Evolutionary conservation across 176 grass and related monocot species (phyloP).

Genomic region (Phragmites australis): DNA sequence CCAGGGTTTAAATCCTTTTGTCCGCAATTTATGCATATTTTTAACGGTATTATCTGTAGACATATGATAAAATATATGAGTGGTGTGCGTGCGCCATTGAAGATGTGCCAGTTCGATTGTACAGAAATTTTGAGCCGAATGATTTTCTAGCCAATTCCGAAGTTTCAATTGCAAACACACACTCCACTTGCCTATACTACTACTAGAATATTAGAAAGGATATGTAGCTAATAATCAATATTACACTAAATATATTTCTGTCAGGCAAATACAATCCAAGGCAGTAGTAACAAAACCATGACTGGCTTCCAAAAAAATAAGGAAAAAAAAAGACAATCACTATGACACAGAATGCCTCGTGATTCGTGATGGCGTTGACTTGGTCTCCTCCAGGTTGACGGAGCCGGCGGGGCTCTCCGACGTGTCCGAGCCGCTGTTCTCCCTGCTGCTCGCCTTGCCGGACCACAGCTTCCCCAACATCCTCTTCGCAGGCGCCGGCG

Average conservation of each 20-base stretch:
- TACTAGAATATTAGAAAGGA: not conserved
- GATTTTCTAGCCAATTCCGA: not conserved
- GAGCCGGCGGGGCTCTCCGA: constrained; percentile 91
- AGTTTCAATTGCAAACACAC: not conserved
- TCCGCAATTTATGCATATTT: no score
- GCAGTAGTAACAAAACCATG: constrained; percentile 1
- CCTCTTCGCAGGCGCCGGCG: constrained; percentile 50
- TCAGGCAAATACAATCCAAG: constrained; percentile 19
- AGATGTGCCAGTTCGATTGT: not conserved
- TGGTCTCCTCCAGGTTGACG: constrained; percentile 70
- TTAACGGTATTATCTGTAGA: no score
- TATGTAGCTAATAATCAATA: not conserved
- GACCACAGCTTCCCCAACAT: constrained; percentile 91
- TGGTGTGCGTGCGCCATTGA: no score
- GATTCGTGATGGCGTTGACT: constrained; percentile 68
- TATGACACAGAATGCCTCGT: constrained; percentile 78
- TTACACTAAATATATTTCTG: constrained; percentile 6
- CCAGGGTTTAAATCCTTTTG: no score
- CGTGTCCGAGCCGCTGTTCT: constrained; percentile 82
- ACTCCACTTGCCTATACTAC: not conserved
- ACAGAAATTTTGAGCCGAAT: not conserved
- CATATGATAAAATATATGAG: no score
- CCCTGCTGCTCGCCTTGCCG: constrained; percentile 57
- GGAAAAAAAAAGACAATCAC: not conserved
- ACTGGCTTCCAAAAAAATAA: not conserved